Evolutionary conservation across 306 rosid genomes (phyloP), one percentile per base, ranked within the genome.

Genomic region (Astragalus glycyphyllos): DNA sequence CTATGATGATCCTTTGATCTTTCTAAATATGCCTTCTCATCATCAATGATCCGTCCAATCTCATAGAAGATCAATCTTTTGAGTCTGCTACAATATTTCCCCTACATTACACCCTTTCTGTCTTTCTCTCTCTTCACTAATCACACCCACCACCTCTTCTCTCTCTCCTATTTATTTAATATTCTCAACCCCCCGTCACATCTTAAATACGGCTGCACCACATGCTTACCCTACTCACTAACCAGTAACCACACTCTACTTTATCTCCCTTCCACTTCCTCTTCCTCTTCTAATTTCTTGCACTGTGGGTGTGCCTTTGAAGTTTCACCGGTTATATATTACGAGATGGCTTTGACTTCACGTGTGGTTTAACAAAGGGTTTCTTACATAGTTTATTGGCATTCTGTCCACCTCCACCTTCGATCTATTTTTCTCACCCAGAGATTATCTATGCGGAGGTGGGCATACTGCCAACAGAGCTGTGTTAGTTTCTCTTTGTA

Each of bases 351-450:
- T n/a, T 66, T 54, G 42, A 38, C 13, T 12, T 16, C 92, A 86
- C 45, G 90, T 5, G 78, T 4, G 87, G 87, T 79, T 90, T 90
- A 50, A 51, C 90, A 84, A 94, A 86, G 97, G 41, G 83, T 55
- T 67, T 76, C 90, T 82, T 58, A 74, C 92, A 90, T 88, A 94
- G 91, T 87, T 46, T 77, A 47, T 89, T 94, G 97, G 98, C 98
- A 94, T 94, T 94, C 98, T 90, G 98, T 90, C 98, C 96, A 90
- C 98, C 98, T 94, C 97, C 96, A 7, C 45, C 45, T 35, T 35
- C 40, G 8, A 5, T 35, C 40, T 5, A 0, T 35, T 8, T 1
- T 0, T 7, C 8, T 40, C 8, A 40, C n/a, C n/a, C n/a, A n/a
- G n/a, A n/a, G n/a, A n/a, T n/a, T n/a, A n/a, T n/a, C n/a, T n/a